Base-by-base conservation (phyloP, 345 rosid genomes). In the Cardamine chenopodiifolia region DNA sequence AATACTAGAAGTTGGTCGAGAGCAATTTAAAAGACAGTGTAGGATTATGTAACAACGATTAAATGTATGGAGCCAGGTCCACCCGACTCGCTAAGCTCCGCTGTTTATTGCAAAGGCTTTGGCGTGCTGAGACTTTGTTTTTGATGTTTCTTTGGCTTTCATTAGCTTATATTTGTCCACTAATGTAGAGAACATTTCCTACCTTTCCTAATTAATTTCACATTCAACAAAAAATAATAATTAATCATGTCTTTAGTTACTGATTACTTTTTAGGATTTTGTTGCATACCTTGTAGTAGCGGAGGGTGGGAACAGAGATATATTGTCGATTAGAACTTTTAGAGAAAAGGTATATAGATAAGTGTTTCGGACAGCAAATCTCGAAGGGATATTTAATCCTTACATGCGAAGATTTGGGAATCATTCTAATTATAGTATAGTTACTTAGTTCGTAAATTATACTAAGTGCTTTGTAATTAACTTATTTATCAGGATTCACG, bases 331-430 rank as follows among this genome's bases (percentile, higher is more conserved):
- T 62, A 72, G 0, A 52, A 19, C 11, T 40, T 63, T 32, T 10
- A 42, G 19, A 42, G 13, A 62, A 64, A 55, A 47, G 4, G 29
- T 65, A 18, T 49, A 12, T 42, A 19, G 11, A 52, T 39, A 29
- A 37, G 68, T 50, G 8, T 28, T 37, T 74, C 17, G 68, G 56
- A 75, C 31, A 69, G 40, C 56, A 76, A 62, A 76, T 68, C 74
- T 76, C 58, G 14, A 53, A 62, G 19, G 29, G 28, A 62, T 68
- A 61, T 42, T n/a, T 40, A 52, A 69, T 52, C 49, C 73, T 19
- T 22, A 59, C 55, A 37, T 67, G 44, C 58, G 23, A 29, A 75
- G 62, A 75, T 75, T 75, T 68, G 58, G 47, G 70, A 75, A 68
- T 68, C 74, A 42, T 61, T 68, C 28, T 40, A 68, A 3, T 40